These are phyloP conservation scores for Suhomyces emberorum DNA, from an alignment of 805 yeast genomes.

Conservation along the genomic window DNA sequence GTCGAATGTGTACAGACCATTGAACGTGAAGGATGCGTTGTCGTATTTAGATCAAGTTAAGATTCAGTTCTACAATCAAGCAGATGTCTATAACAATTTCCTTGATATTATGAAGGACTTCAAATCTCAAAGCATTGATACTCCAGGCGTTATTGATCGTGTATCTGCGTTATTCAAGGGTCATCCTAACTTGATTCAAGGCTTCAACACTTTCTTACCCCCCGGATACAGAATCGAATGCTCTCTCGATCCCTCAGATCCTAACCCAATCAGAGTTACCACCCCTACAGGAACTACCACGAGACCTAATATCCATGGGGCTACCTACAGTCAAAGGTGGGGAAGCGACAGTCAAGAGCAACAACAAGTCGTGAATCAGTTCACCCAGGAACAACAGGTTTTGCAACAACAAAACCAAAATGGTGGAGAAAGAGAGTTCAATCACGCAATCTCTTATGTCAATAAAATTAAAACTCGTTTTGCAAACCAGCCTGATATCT, in stretches of 20 bases:
- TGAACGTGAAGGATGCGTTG: constrained; percentile 94
- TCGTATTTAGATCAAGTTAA: constrained; percentile 95
- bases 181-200: constrained; percentile 90
- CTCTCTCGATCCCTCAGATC: constrained; percentile 82
- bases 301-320: constrained; percentile 49
- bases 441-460: constrained; percentile 94
- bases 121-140: constrained; percentile 90
- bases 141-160: constrained; percentile 97
- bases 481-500: constrained; percentile 91
- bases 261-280: constrained; percentile 88
- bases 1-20: constrained; percentile 59
- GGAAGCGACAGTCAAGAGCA: constrained; percentile 18
- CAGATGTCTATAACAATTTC: constrained; percentile 94
- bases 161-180: constrained; percentile 90
- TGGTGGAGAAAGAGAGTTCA: constrained; percentile 84
- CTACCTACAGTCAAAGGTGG: constrained; percentile 23
- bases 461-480: constrained; percentile 94
- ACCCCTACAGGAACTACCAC: constrained; percentile 91
- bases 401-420: constrained; percentile 32
- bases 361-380: constrained; percentile 15
- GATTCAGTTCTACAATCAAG: constrained; percentile 84
- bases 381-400: constrained; percentile 16
- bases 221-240: constrained; percentile 95
- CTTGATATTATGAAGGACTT: constrained; percentile 98
- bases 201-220: constrained; percentile 95